Evolutionary conservation across 139 green algal genomes (phyloP).

Genomic region (Chlamydomonas sphaeroides): DNA sequence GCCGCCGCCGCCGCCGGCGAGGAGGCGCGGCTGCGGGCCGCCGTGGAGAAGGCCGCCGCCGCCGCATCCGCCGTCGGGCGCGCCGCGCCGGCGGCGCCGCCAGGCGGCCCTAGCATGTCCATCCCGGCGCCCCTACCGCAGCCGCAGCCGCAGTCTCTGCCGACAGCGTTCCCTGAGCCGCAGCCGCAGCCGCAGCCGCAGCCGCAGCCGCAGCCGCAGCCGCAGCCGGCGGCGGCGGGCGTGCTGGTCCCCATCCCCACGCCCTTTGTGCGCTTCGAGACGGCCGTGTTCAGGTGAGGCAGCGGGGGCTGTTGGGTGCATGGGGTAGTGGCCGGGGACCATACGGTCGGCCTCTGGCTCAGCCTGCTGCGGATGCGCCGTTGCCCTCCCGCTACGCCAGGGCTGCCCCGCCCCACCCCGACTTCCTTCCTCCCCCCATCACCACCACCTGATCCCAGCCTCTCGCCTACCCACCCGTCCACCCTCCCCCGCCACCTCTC

Average conservation of each 20-base stretch:
- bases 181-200: neutral
- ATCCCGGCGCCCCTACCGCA: neutral
- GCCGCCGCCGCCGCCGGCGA: neutral
- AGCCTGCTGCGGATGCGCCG: no score
- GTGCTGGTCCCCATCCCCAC: conserved; percentile 25
- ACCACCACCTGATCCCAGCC: neutral
- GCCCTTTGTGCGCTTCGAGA: conserved; percentile 41
- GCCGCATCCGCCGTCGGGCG: neutral
- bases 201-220: neutral
- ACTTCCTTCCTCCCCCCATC: no score
- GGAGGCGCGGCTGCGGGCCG: neutral
- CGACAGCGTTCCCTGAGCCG: neutral
- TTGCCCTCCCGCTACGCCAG: no score
- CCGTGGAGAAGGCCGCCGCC: neutral
- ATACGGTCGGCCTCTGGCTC: no score
- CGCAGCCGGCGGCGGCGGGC: neutral
- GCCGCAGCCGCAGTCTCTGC: neutral
- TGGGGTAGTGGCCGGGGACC: no score
- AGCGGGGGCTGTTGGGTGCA: neutral
- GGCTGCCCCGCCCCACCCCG: neutral
- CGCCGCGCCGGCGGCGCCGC: no score
- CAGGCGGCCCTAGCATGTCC: neutral
- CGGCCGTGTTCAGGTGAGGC: conserved; percentile 30
- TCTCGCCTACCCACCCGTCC: neutral
- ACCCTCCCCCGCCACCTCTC: neutral